Evolutionary conservation across 83 land plant genomes (phyloP), one percentile per base, ranked within the genome.

Genomic region (Thuja plicata): DNA sequence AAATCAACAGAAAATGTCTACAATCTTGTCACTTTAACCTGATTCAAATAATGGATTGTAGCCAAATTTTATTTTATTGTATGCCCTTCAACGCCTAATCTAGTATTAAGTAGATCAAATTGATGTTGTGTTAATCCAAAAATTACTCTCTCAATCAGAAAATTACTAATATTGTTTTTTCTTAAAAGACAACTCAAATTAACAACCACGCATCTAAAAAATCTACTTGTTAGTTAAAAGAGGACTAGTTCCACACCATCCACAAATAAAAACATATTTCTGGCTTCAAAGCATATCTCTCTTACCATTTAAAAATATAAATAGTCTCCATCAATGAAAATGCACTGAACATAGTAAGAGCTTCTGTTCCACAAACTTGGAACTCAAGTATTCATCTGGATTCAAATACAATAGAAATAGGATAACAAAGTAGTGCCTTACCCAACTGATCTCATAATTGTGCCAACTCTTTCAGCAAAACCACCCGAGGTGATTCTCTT

Each of bases 391-490:
- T 71, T 71, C 34, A 30, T 71, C 34, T 71, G 8, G 30, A 71
- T n/a, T 71, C 30, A 30, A 71, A 71, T 71, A 71, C 10, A 30
- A 71, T 10, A 71, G 35, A 30, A 71, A 30, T 7, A 71, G 76
- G 76, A 30, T 57, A 57, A 71, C 12, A n/a, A 71, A 71, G 76
- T 8, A 71, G 92, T 89, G 80, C 91, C 90, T 78, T 91, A 70
- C 17, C 99, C 97, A 92, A 98, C 95, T 16, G 99, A 94, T 89
- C 95, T 98, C 86, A 97, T 99, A 85, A 98, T 98, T 50, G 90
- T 90, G 71, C 95, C 92, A 1, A 98, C 99, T 87, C 96, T 93
- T 62, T 92, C 95, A 17, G 96, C 95, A 91, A 98, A 98, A 45
- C 94, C 95, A 70, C 79, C 87, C 43, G 99, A 97, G 24, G 95